A percentile compares a stretch with the other conserved stretches of the same genome.
Conservation (phyloP, 2,329 filamentous ascomycete species). For the Sporothrix brasiliensis region DNA sequence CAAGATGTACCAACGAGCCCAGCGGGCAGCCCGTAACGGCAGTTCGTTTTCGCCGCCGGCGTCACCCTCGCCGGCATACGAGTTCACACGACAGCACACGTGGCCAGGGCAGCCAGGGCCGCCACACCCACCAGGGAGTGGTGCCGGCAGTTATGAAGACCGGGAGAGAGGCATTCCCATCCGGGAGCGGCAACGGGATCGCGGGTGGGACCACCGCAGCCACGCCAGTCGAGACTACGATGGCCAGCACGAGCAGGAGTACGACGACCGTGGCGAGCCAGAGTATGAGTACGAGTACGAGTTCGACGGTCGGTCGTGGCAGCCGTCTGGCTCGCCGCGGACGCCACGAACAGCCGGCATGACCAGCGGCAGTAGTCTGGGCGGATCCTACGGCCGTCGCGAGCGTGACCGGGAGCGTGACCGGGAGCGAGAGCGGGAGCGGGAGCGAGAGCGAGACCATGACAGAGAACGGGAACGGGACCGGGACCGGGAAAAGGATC, state of each 20-base stretch:
- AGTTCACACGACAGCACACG: conserved; percentile 30
- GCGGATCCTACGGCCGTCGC: conserved; percentile 25
- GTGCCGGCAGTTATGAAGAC: conserved; percentile 33
- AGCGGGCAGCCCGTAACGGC: conserved; percentile 30
- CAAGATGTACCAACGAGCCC: conserved; percentile 31
- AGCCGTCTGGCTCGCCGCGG: conserved; percentile 32
- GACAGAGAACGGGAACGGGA: conserved; percentile 14
- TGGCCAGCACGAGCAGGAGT: conserved; percentile 1
- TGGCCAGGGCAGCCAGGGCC: conserved; percentile 18
- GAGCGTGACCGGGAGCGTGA: conserved; percentile 18
- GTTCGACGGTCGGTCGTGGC: conserved; percentile 25
- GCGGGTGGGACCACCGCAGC: conserved; percentile 2
- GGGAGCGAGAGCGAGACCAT: conserved; percentile 1
- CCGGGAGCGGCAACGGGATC: conserved; percentile 1
- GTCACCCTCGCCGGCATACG: conserved; percentile 31
- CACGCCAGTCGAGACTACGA: background rate
- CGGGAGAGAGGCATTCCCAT: conserved; percentile 29
- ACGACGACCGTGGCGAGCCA: conserved; percentile 16
- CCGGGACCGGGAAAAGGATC: conserved; percentile 24
- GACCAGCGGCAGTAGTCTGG: conserved; percentile 18
- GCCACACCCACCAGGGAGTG: conserved; percentile 4
- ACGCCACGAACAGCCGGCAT: conserved; percentile 32
- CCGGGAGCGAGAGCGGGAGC: conserved; percentile 20
- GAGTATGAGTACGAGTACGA: conserved; percentile 15
- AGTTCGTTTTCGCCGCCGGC: conserved; percentile 31